phyloP scores from a whole-genome alignment of 352 stramenopile species.

The Phytophthora pluvialis region DNA sequence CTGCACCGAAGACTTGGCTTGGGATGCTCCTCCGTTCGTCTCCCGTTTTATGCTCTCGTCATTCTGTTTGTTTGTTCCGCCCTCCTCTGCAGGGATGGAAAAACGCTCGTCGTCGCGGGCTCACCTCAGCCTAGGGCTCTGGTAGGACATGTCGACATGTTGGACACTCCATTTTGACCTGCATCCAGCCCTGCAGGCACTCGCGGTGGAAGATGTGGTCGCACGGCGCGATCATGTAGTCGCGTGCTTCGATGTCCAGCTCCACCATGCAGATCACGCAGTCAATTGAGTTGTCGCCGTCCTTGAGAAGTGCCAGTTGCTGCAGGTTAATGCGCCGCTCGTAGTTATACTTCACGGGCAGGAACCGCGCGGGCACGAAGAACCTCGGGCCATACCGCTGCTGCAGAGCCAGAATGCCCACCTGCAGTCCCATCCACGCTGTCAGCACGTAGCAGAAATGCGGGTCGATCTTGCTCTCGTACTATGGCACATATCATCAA shows the following conservation, averaged over 20 bases:
- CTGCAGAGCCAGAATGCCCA: conserved; percentile 93
- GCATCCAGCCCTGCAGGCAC: conserved; percentile 97
- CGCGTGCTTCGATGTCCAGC: conserved; percentile 72
- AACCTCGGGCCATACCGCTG: conserved; percentile 93
- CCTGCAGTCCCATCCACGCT: conserved; percentile 93
- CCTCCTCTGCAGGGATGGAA: conserved; percentile 28
- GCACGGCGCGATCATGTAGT: conserved; percentile 98
- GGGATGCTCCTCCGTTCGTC: conserved; percentile 7
- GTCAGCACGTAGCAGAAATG: conserved; percentile 81
- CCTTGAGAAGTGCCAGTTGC: conserved; percentile 69
- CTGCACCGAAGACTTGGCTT: conserved; percentile 14
- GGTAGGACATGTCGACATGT: conserved; percentile 93
- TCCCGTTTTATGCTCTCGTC: conserved; percentile 30
- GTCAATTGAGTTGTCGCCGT: conserved; percentile 74
- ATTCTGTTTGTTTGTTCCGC: conserved; percentile 32
- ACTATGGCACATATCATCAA: conserved; percentile 41
- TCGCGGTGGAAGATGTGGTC: conserved; percentile 96
- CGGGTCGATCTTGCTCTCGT: conserved; percentile 71
- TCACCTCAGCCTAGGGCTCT: conserved; percentile 62
- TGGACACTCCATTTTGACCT: conserved; percentile 98
- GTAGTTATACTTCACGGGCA: conserved; percentile 98
- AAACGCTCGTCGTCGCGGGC: conserved; percentile 17
- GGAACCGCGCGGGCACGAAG: conserved; percentile 95
- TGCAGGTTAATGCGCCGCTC: conserved; percentile 84
- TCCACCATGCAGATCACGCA: conserved; percentile 91